A percentile compares a stretch with the other conserved stretches of the same genome.
These are phyloP conservation scores for Blastocystis sp. DNA, from an alignment of 352 stramenopile species.

Conservation along the genomic window DNA sequence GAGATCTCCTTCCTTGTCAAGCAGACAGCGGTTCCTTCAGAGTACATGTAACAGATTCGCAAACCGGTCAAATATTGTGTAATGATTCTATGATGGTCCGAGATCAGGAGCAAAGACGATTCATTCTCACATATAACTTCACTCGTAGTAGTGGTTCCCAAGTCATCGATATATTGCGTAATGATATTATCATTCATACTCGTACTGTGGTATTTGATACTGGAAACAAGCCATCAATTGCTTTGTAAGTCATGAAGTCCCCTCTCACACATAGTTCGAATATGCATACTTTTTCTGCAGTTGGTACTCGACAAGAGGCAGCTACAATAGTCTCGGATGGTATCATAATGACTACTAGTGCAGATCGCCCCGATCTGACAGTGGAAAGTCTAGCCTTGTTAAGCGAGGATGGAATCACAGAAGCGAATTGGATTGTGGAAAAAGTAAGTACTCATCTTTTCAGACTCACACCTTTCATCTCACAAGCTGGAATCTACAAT, in stretches of 20 bases:
- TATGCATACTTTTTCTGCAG: background rate
- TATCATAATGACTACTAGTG: background rate
- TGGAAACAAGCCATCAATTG: too few relatives aligned
- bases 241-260: background rate
- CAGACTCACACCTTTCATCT: background rate
- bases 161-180: background rate
- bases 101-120: background rate
- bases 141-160: background rate
- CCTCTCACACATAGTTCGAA: background rate
- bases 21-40: background rate
- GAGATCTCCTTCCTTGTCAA: background rate
- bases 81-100: too few relatives aligned
- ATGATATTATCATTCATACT: background rate
- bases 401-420: background rate
- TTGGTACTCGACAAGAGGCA: background rate
- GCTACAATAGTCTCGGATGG: background rate
- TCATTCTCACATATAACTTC: background rate
- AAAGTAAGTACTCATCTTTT: background rate
- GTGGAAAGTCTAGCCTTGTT: background rate
- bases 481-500: background rate
- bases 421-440: background rate
- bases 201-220: background rate
- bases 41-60: background rate
- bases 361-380: background rate
- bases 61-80: too few relatives aligned